Conservation (phyloP, 176 grass and related monocot species). For the Lolium perenne region DNA sequence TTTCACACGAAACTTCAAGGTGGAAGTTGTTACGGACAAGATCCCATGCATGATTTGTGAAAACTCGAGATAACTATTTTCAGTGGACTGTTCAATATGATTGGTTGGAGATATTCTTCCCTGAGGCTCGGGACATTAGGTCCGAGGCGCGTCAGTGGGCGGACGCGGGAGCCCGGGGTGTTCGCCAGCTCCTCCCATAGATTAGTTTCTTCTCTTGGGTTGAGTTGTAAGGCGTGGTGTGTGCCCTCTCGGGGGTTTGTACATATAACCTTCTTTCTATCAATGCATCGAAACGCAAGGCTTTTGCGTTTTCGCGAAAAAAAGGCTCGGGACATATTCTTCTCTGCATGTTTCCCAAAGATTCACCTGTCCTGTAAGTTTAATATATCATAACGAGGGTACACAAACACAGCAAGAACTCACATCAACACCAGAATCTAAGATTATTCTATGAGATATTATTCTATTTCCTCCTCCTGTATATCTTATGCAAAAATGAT, state of each 20-base stretch:
- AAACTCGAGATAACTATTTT: background rate
- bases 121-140: too few species aligned
- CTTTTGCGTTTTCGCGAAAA: too few species aligned
- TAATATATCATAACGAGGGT: background rate
- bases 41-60: background rate
- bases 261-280: too few species aligned
- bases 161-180: too few species aligned
- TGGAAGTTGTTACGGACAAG: background rate
- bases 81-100: background rate
- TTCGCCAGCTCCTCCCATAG: too few species aligned
- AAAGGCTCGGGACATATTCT: background rate
- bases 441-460: background rate
- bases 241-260: too few species aligned
- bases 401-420: background rate
- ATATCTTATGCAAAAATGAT: conserved; percentile 71
- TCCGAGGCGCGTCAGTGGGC: too few species aligned
- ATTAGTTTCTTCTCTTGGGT: too few species aligned
- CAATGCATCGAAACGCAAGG: too few species aligned
- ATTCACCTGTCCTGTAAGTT: background rate
- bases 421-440: background rate
- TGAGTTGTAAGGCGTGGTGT: too few species aligned
- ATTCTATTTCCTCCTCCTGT: conserved; percentile 60
- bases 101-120: too few species aligned
- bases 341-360: background rate
- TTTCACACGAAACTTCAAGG: background rate